Evolutionary conservation across 2,329 filamentous ascomycete genomes (phyloP).

Genomic region (Aspergillus clavatus): DNA sequence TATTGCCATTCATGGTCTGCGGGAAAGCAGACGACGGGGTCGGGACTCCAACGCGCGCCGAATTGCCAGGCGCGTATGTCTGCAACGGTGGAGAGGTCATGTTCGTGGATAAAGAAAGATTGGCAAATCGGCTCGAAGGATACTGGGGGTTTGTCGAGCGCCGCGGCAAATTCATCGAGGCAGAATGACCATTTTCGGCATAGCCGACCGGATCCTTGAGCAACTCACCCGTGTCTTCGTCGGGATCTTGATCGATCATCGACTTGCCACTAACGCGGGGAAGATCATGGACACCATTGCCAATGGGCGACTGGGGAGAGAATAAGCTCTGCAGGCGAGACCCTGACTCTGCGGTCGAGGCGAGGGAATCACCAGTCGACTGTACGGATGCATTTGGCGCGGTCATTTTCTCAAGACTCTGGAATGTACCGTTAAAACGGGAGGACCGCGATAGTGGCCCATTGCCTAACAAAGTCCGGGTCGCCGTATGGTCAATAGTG

Average conservation of each 20-base stretch:
- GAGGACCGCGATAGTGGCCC: slow-evolving; percentile 49
- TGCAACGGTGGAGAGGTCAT: slow-evolving; percentile 54
- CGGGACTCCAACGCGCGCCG: slow-evolving; percentile 45
- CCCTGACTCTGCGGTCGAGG: slow-evolving; percentile 45
- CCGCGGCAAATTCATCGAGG: slow-evolving; percentile 45
- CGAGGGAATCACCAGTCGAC: slow-evolving; percentile 49
- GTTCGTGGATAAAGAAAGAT: slow-evolving; percentile 67
- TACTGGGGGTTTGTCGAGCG: slow-evolving; percentile 68
- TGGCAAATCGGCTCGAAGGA: slow-evolving; percentile 63
- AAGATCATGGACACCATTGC: slow-evolving; percentile 50
- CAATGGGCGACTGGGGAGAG: slow-evolving; percentile 57
- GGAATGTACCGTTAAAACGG: slow-evolving; percentile 58
- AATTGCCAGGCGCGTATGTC: slow-evolving; percentile 48
- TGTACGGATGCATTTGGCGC: slow-evolving; percentile 44
- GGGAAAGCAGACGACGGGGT: slow-evolving; percentile 54
- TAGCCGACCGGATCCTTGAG: slow-evolving; percentile 61
- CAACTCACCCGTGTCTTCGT: slow-evolving; percentile 59
- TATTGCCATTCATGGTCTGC: slow-evolving; percentile 50
- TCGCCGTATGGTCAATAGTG: slow-evolving; percentile 49
- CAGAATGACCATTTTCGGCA: slow-evolving; percentile 62
- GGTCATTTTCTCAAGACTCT: slow-evolving; percentile 54
- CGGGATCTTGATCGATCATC: slow-evolving; percentile 59
- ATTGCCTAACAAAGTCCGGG: slow-evolving; percentile 33
- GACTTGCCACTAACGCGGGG: slow-evolving; percentile 55
- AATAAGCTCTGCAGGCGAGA: slow-evolving; percentile 54